Base-by-base conservation (phyloP, 768 basidiomycete species). In the Auriscalpium microsporum region DNA sequence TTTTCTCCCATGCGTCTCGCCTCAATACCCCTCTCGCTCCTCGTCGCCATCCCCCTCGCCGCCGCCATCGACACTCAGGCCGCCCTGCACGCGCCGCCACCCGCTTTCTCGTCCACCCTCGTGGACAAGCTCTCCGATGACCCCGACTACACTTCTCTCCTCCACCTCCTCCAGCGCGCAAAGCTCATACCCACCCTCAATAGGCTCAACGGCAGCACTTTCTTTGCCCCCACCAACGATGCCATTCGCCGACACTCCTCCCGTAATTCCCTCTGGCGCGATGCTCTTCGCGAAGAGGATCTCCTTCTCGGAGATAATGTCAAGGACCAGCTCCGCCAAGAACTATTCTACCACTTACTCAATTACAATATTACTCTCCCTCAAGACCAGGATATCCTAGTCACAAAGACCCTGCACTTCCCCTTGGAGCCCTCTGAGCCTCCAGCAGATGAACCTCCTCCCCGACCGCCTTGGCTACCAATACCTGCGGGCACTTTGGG, bases 191-290 rank as follows among this genome's bases (percentile, higher is more conserved):
- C 96, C 2, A 91, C 90, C 7, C 78, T 99, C 60, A 96, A 95
- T 69, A 82, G 76, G 61, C 83, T 99, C 61, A 84, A 88, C 56
- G 81, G 76, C 42, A 79, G 79, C 66, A 96, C 96, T 28, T 68
- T 99, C 48, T 98, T 97, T 65, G 96, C 96, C 1, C 96, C 96
- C 1, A 96, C 91, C 17, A 94, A 99, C 71, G 84, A 91, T 56
- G 96, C 96, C 36, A 81, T 94, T 61, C 70, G 80, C 58, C 77
- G 74, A 28, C 75, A 83, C 58, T 58, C 67, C 45, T 48, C 62
- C 53, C 59, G 59, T 53, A 69, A 65, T 28, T 21, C 57, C 16
- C 57, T 74, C 11, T 75, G 73, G 73, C 58, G 61, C 38, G 54
- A 45, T 48, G 67, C 68, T 38, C 60, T 80, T 23, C 67, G 74